Evolutionary conservation across 768 basidiomycete genomes (phyloP).

Genomic region (Pleurotus sapidus): DNA sequence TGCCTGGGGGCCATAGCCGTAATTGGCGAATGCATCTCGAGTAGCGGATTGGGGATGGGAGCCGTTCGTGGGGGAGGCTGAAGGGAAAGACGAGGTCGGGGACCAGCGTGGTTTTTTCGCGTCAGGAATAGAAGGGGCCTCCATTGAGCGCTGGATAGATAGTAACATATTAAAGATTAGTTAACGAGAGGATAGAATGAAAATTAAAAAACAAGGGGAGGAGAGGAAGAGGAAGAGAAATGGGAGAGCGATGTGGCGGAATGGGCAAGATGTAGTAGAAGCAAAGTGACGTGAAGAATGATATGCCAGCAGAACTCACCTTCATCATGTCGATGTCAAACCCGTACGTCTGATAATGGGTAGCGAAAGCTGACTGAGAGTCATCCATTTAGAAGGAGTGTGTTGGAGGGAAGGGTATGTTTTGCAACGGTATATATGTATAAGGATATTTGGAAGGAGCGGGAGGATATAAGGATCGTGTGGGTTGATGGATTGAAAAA

Average conservation of each 20-base stretch:
- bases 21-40: slow-evolving; percentile 80
- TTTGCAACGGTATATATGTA: slow-evolving; percentile 37
- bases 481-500: slow-evolving; percentile 10
- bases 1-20: slow-evolving; percentile 80
- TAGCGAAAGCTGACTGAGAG: slow-evolving; percentile 65
- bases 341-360: slow-evolving; percentile 66
- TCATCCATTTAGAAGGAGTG: slow-evolving; percentile 59
- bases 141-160: slow-evolving; percentile 73
- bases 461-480: slow-evolving; percentile 7
- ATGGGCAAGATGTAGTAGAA: slow-evolving; percentile 1
- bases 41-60: slow-evolving; percentile 22
- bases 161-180: not conserved
- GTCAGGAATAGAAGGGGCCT: slow-evolving; percentile 76
- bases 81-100: slow-evolving; percentile 47
- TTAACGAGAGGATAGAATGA: too few species aligned
- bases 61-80: slow-evolving; percentile 27
- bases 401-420: slow-evolving; percentile 40
- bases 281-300: slow-evolving; percentile 3
- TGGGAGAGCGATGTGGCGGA: too few species aligned
- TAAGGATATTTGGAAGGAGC: slow-evolving; percentile 1
- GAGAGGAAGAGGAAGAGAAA: slow-evolving; percentile 1
- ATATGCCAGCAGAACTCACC: slow-evolving; percentile 36
- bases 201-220: not conserved
- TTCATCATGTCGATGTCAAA: slow-evolving; percentile 95
- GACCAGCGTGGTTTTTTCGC: slow-evolving; percentile 92